Evolutionary conservation across 1,139 yeast species (phyloP).

Genomic region (Wickerhamiella pararugosa): DNA sequence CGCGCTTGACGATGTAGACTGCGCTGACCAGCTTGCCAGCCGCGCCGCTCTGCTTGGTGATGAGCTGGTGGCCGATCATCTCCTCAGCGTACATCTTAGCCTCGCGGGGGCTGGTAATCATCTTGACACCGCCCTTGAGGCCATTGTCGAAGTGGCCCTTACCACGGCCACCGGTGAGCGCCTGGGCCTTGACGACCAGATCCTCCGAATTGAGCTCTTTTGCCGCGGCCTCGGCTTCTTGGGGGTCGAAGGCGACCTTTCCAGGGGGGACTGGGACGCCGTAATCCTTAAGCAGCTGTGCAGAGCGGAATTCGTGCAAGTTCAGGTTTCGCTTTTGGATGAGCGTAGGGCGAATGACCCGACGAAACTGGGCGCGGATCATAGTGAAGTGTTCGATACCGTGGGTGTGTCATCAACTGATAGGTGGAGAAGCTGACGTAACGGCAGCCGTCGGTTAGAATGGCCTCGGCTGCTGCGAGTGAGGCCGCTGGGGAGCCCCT

Average conservation of each 20-base stretch:
- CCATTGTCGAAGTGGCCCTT: slow-evolving; percentile 96
- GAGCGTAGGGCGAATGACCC: neutral
- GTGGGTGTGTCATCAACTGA: no score
- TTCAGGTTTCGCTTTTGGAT: slow-evolving; percentile 12
- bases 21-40: slow-evolving; percentile 96
- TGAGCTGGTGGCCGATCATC: slow-evolving; percentile 83
- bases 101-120: slow-evolving; percentile 74
- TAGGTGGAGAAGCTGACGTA: no score
- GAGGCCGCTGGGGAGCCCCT: no score
- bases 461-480: no score
- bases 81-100: slow-evolving; percentile 75
- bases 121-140: slow-evolving; percentile 90
- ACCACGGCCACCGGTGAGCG: slow-evolving; percentile 98
- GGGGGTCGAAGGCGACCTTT: slow-evolving; percentile 77
- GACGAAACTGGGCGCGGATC: no score
- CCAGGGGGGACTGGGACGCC: slow-evolving; percentile 91
- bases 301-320: slow-evolving; percentile 92
- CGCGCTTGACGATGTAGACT: slow-evolving; percentile 90
- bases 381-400: no score
- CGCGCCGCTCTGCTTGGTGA: slow-evolving; percentile 97
- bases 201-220: slow-evolving; percentile 50
- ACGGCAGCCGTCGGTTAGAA: no score
- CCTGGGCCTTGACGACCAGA: slow-evolving; percentile 94
- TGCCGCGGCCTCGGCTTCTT: slow-evolving; percentile 77
- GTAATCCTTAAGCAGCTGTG: slow-evolving; percentile 62